Evolutionary conservation across 306 rosid species (phyloP), one percentile per base, ranked within the genome.

Genomic region (Gillenia trifoliata): DNA sequence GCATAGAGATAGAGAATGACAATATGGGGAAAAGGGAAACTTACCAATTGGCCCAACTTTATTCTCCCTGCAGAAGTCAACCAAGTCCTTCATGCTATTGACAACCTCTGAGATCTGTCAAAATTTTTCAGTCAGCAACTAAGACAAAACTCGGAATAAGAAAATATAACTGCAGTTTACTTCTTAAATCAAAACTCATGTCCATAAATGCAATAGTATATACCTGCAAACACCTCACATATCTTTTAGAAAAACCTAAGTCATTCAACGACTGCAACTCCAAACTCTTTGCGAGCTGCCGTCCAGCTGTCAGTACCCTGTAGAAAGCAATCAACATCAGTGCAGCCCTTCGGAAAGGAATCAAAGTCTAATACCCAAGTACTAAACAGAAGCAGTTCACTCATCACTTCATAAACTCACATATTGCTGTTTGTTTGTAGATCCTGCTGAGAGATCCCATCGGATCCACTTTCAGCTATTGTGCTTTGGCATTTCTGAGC

Each of bases 191-290:
- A 59, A 12, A 47, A 63, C n/a, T 55, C 68, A 47, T 40, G 71
- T 70, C 70, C 29, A 49, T 68, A 7, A 77, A 65, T 75, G 56
- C 64, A 63, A 33, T 20, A 26, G 26, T 22, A 30, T 72, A 78
- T 86, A 95, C 99, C 98, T 95, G 99, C 89, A 95, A 86, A 77
- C 96, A 92, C 82, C 99, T 92, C 79, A 95, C 99, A 77, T 89
- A 90, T 92, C 99, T 86, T 88, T 95, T 95, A 20, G 99, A 90
- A 82, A 95, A 92, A 40, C 99, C 99, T 62, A 95, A 83, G 74
- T 92, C 99, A 81, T 95, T 95, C 71, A 95, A 79, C 1, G 97
- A 87, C 84, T 89, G 99, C 72, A 92, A 78, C 85, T 95, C 99
- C 88, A 92, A 85, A 82, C 88, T 84, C 89, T 95, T 95, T 0